A percentile compares a stretch with the other conserved stretches of the same genome.
Evolutionary conservation across 169 alveolate species (phyloP).

Genomic region (Eimeria brunetti): DNA sequence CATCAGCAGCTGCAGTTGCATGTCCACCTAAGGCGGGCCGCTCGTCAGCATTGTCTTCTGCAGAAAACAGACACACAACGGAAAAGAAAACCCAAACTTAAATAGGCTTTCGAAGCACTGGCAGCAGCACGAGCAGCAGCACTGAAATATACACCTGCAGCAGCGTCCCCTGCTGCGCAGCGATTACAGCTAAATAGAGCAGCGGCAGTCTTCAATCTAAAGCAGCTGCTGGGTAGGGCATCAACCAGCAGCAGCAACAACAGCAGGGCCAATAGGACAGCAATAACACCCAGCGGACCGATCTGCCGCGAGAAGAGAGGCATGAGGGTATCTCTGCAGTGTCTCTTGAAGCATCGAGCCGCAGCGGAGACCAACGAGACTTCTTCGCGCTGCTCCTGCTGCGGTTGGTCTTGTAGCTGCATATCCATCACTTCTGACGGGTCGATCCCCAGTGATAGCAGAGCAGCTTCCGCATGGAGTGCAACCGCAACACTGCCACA

Average conservation of each 20-base stretch:
- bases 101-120: neutral
- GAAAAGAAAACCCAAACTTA: neutral
- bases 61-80: slow-evolving; percentile 23
- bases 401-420: neutral
- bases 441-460: slow-evolving; percentile 14
- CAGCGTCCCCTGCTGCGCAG: slow-evolving; percentile 3
- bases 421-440: neutral
- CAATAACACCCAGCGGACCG: slow-evolving; percentile 1
- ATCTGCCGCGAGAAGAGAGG: slow-evolving; percentile 40
- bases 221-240: neutral
- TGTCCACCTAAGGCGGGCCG: neutral
- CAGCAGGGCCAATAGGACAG: neutral
- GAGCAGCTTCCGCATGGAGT: slow-evolving; percentile 66
- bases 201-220: neutral
- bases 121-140: neutral
- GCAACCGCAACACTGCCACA: slow-evolving; percentile 75
- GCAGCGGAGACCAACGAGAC: slow-evolving; percentile 29
- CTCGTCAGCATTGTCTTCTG: neutral
- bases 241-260: slow-evolving; percentile 23
- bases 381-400: neutral
- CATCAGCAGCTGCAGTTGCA: slow-evolving; percentile 49
- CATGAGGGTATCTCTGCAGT: slow-evolving; percentile 59
- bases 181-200: neutral
- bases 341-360: slow-evolving; percentile 52
- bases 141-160: neutral